phyloP scores from a whole-genome alignment of 768 basidiomycete species.

The Xerocomellus dryophilus region DNA sequence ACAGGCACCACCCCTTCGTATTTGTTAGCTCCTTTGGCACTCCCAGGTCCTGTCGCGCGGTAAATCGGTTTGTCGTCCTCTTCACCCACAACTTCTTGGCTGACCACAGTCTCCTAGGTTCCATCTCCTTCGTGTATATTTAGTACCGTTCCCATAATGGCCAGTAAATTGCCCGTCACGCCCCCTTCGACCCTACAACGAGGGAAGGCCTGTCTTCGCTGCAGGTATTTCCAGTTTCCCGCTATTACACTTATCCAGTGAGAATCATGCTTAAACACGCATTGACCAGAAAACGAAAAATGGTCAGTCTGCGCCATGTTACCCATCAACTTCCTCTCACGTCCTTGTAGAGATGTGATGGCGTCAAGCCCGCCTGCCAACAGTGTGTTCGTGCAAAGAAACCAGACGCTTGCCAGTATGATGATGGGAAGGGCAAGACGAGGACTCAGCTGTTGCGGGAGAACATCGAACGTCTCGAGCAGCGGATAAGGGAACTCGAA shows the following conservation, averaged over 20 bases:
- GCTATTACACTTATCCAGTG: background rate
- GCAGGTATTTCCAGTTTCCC: constrained; percentile 47
- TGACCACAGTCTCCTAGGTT: constrained; percentile 16
- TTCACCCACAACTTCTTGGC: background rate
- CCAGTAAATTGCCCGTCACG: constrained; percentile 29
- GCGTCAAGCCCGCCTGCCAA: constrained; percentile 70
- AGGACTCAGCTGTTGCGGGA: constrained; percentile 77
- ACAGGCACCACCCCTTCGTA: constrained; percentile 15
- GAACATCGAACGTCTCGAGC: constrained; percentile 69
- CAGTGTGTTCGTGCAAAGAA: constrained; percentile 80
- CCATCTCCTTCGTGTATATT: constrained; percentile 33
- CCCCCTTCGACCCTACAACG: constrained; percentile 50
- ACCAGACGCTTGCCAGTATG: constrained; percentile 70
- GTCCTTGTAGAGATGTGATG: constrained; percentile 65
- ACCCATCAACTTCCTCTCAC: constrained; percentile 9
- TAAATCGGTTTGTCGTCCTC: constrained; percentile 9
- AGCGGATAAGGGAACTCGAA: constrained; percentile 70
- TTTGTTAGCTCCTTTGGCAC: constrained; percentile 4
- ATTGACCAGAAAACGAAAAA: constrained; percentile 59
- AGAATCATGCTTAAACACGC: constrained; percentile 13
- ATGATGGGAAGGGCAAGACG: constrained; percentile 82
- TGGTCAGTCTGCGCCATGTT: constrained; percentile 40
- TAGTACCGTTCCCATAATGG: constrained; percentile 37
- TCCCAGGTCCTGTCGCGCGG: background rate
- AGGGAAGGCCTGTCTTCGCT: constrained; percentile 70